Conservation (phyloP, 352 stramenopile species). For the Globisporangium spiculum region DNA sequence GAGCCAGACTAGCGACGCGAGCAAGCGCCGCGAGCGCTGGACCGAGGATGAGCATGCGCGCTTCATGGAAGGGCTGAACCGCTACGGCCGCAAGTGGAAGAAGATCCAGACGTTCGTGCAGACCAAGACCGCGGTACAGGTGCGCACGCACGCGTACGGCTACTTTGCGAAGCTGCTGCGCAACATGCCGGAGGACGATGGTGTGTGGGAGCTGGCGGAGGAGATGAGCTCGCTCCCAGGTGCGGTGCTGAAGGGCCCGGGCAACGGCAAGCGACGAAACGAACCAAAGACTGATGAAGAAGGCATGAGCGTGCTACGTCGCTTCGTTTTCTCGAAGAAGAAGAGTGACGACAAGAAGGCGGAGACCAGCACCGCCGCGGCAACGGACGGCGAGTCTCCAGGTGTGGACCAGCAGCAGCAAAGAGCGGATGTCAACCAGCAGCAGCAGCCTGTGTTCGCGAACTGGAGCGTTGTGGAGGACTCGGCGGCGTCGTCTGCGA, state of each 20-base stretch:
- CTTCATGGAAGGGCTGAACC: conserved; percentile 86
- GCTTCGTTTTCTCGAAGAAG: conserved; percentile 84
- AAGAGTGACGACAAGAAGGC: conserved; percentile 51
- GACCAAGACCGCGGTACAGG: conserved; percentile 84
- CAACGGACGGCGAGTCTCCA: not conserved
- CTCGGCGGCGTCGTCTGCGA: conserved; percentile 31
- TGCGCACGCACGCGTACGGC: conserved; percentile 83
- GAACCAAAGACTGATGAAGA: conserved; percentile 84
- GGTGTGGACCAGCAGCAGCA: conserved; percentile 6
- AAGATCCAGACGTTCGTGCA: conserved; percentile 86
- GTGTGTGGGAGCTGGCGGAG: conserved; percentile 75
- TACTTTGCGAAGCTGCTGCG: conserved; percentile 86
- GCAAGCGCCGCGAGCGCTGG: conserved; percentile 79
- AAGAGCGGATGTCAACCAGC: conserved; percentile 1
- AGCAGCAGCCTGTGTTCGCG: conserved; percentile 1
- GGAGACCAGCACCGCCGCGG: conserved; percentile 1
- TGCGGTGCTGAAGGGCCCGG: conserved; percentile 68
- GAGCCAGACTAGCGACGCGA: conserved; percentile 58
- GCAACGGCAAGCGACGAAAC: conserved; percentile 71
- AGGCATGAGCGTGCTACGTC: conserved; percentile 78
- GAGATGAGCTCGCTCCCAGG: conserved; percentile 78
- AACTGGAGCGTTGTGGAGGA: conserved; percentile 33
- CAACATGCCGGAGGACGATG: conserved; percentile 85
- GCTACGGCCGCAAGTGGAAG: conserved; percentile 86
- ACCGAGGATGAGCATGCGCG: conserved; percentile 79